Percentiles rank a stretch among this genome's conserved stretches.
phyloP scores from a whole-genome alignment of 352 stramenopile species.

The Thalassiosira oceanica region DNA sequence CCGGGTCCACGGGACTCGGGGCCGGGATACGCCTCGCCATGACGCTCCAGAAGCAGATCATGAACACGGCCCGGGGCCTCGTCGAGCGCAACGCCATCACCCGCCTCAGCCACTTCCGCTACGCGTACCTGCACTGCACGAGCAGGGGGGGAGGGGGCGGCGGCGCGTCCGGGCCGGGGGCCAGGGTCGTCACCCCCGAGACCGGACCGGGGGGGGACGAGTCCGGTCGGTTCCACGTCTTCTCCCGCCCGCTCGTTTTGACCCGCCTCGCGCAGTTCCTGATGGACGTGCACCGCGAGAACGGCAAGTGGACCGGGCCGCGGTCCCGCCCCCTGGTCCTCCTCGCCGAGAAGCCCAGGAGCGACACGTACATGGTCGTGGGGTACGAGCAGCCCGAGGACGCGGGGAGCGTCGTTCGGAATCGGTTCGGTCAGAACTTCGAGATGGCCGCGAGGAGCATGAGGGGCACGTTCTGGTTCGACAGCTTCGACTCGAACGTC shows the following conservation, averaged over 20 bases:
- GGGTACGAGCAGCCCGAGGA: conserved; percentile 91
- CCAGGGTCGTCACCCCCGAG: conserved; percentile 33
- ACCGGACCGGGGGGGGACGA: conserved; percentile 50
- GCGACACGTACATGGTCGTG: conserved; percentile 90
- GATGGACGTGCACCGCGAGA: conserved; percentile 92
- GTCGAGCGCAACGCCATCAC: conserved; percentile 93
- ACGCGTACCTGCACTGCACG: conserved; percentile 88
- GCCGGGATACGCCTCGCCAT: conserved; percentile 93
- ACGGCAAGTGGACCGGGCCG: conserved; percentile 89
- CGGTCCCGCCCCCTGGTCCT: conserved; percentile 78
- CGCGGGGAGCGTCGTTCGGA: conserved; percentile 84
- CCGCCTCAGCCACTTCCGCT: conserved; percentile 94
- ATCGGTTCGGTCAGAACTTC: conserved; percentile 90
- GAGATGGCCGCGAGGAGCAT: conserved; percentile 90
- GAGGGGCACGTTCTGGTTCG: conserved; percentile 89
- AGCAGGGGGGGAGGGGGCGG: conserved; percentile 15
- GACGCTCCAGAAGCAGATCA: conserved; percentile 91
- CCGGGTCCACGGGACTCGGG: conserved; percentile 82
- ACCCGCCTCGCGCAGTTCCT: conserved; percentile 92
- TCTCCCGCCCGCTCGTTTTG: conserved; percentile 91
- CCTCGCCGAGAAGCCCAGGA: conserved; percentile 85
- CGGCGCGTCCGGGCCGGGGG: conserved; percentile 1
- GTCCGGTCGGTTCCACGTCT: conserved; percentile 83
- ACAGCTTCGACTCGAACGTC: conserved; percentile 94
- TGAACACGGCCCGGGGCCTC: conserved; percentile 91